phyloP scores from a whole-genome alignment of 1,284 basidiomycete species.

The Cystobasidium sp. region DNA sequence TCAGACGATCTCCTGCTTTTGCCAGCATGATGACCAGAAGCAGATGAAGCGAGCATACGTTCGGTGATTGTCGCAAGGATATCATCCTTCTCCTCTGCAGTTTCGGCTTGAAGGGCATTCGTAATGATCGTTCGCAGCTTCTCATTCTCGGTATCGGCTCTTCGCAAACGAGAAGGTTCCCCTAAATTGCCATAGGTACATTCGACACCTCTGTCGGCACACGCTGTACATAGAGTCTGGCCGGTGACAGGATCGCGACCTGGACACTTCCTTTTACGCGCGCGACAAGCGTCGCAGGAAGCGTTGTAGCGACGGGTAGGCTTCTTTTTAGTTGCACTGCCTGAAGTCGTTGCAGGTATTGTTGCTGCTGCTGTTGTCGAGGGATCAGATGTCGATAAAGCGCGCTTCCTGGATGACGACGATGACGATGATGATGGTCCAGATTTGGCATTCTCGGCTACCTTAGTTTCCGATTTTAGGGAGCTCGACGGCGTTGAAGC shows the following conservation, averaged over 20 bases:
- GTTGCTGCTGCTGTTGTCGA: neutral
- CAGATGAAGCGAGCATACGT: slow-evolving; percentile 12
- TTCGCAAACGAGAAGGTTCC: slow-evolving; percentile 11
- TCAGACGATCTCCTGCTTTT: slow-evolving; percentile 2
- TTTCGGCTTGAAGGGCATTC: slow-evolving; percentile 7
- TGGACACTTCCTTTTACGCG: slow-evolving; percentile 33
- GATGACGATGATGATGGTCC: neutral
- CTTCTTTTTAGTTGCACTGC: slow-evolving; percentile 7
- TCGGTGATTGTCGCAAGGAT: slow-evolving; percentile 26
- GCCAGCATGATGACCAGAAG: neutral
- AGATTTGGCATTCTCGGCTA: no score
- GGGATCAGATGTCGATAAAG: neutral
- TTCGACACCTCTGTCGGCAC: slow-evolving; percentile 24
- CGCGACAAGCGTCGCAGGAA: slow-evolving; percentile 33
- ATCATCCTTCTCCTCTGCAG: slow-evolving; percentile 15
- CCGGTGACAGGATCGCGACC: slow-evolving; percentile 19
- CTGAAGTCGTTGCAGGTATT: neutral
- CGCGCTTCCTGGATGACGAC: neutral
- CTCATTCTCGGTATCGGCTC: slow-evolving; percentile 28
- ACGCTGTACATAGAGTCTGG: slow-evolving; percentile 18
- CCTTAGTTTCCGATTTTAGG: no score
- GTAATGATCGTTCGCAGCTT: slow-evolving; percentile 13
- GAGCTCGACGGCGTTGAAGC: no score
- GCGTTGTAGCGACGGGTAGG: slow-evolving; percentile 27
- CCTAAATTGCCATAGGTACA: slow-evolving; percentile 31